Evolutionary conservation across 140 eudicot species (phyloP).

Genomic region (Erigeron philadelphicus): DNA sequence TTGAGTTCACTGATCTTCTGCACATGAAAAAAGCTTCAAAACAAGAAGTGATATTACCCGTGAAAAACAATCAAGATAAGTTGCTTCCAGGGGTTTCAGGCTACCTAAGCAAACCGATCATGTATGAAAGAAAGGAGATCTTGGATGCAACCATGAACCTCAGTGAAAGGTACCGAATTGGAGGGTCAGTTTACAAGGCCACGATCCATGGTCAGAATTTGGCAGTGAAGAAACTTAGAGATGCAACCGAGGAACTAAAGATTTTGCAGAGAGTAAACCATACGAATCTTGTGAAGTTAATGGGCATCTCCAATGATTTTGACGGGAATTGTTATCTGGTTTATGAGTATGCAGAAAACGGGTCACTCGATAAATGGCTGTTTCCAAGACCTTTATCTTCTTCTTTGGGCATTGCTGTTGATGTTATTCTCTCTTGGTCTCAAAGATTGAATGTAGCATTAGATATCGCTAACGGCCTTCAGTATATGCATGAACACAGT

Average conservation of each 20-base stretch:
- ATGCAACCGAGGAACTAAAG: constrained; percentile 61
- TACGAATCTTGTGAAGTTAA: constrained; percentile 62
- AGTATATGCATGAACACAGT: constrained; percentile 78
- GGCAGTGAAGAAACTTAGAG: constrained; percentile 63
- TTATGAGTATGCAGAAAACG: constrained; percentile 76
- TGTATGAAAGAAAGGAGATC: constrained; percentile 49
- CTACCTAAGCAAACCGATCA: constrained; percentile 49
- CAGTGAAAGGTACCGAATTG: constrained; percentile 48
- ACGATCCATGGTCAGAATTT: constrained; percentile 45
- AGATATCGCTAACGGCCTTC: constrained; percentile 75
- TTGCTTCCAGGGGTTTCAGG: constrained; percentile 71
- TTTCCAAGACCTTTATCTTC: constrained; percentile 37
- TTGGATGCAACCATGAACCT: constrained; percentile 67
- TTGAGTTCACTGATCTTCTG: constrained; percentile 48
- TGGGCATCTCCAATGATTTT: constrained; percentile 55
- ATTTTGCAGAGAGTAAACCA: constrained; percentile 72
- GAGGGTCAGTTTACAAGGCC: constrained; percentile 69
- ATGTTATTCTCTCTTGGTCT: constrained; percentile 48
- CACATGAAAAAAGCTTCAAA: constrained; percentile 33
- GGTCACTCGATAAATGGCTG: constrained; percentile 64
- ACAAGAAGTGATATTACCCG: constrained; percentile 26
- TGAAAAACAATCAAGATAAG: constrained; percentile 50
- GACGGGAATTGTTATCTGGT: constrained; percentile 51
- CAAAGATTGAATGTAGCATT: constrained; percentile 56
- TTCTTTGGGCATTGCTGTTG: constrained; percentile 27